These are phyloP conservation scores for Rhynchospora pubera DNA, from an alignment of 176 grass and related monocot genomes.

Conservation along the genomic window DNA sequence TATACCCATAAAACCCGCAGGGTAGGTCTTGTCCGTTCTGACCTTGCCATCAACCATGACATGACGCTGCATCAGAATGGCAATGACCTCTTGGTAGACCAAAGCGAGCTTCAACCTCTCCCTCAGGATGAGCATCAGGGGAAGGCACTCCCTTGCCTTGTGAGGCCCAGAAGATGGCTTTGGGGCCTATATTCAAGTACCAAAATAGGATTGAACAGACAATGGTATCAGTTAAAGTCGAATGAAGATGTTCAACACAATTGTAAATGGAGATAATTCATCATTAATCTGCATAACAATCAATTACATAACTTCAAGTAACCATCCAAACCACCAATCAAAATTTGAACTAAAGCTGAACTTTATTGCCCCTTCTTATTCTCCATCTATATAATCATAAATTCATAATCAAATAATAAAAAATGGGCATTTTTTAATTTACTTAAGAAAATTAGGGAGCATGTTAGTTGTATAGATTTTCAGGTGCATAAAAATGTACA, in stretches of 20 bases:
- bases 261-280: neutral
- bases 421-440: neutral
- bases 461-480: neutral
- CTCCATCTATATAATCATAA: neutral
- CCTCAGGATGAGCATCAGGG: slow-evolving; percentile 61
- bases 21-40: slow-evolving; percentile 79
- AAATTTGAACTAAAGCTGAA: neutral
- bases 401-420: neutral
- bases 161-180: slow-evolving; percentile 75
- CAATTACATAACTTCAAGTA: neutral
- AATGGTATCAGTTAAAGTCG: neutral
- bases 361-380: neutral
- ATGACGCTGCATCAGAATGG: slow-evolving; percentile 66
- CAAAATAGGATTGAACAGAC: neutral
- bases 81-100: slow-evolving; percentile 48
- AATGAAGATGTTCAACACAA: neutral
- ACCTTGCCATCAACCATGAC: slow-evolving; percentile 66
- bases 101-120: slow-evolving; percentile 69
- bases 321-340: neutral
- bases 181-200: slow-evolving; percentile 36
- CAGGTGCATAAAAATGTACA: neutral
- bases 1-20: slow-evolving; percentile 76
- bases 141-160: slow-evolving; percentile 60
- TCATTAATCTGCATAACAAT: neutral
- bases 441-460: neutral